Conservation (phyloP, 2,329 filamentous ascomycete genomes). For the Zymoseptoria brevis region DNA sequence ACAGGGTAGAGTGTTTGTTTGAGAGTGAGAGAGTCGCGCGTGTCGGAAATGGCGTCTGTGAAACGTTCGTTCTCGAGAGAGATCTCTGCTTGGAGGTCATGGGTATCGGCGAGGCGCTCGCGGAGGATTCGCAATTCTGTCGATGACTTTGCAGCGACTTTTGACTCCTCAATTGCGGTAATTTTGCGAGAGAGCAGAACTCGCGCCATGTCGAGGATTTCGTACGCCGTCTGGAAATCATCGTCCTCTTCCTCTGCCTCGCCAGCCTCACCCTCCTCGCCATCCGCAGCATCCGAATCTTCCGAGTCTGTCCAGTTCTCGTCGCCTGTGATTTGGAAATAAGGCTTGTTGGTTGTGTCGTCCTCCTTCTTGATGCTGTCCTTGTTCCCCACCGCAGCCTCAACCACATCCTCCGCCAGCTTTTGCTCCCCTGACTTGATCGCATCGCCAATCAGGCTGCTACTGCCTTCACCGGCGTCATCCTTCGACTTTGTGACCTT, state of each 20-base stretch:
- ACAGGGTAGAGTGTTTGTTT: slow-evolving; percentile 71
- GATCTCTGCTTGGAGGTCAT: slow-evolving; percentile 90
- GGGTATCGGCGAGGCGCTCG: slow-evolving; percentile 83
- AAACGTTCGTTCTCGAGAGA: slow-evolving; percentile 96
- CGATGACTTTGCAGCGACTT: slow-evolving; percentile 40
- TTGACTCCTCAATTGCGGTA: slow-evolving; percentile 39
- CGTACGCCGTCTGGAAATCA: slow-evolving; percentile 56
- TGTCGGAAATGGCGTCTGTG: slow-evolving; percentile 75
- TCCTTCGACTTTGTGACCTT: slow-evolving; percentile 24
- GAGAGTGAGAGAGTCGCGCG: slow-evolving; percentile 66
- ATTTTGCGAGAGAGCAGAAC: slow-evolving; percentile 52
- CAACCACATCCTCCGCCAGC: slow-evolving; percentile 34
- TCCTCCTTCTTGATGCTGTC: slow-evolving; percentile 35
- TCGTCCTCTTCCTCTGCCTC: slow-evolving; percentile 48
- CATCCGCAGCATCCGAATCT: slow-evolving; percentile 47
- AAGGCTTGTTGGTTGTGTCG: slow-evolving; percentile 51
- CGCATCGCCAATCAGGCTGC: slow-evolving; percentile 24
- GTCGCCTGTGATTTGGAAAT: slow-evolving; percentile 89
- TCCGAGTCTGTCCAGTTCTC: slow-evolving; percentile 87
- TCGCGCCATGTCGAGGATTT: slow-evolving; percentile 56
- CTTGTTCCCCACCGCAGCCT: slow-evolving; percentile 37
- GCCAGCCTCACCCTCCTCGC: slow-evolving; percentile 36
- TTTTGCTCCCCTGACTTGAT: slow-evolving; percentile 33
- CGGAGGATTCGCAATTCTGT: slow-evolving; percentile 55
- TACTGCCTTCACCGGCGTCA: slow-evolving; percentile 23